These are phyloP conservation scores for Populus hybrid DNA, from an alignment of 441 rosid genomes.

Conservation along the genomic window DNA sequence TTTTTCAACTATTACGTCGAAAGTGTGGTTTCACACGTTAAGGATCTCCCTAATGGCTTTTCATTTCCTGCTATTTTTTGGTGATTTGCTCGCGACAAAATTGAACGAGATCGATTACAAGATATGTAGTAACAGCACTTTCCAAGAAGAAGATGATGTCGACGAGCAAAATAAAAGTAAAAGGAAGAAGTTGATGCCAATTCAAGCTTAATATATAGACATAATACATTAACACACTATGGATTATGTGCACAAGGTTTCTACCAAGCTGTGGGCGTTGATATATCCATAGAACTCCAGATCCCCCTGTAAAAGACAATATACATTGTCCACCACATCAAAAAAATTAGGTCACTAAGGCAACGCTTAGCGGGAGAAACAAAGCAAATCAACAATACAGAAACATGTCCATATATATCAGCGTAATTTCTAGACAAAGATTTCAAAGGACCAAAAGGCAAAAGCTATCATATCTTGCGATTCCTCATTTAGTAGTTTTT, in stretches of 20 bases:
- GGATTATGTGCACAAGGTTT: not conserved
- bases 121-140: not conserved
- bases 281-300: no score
- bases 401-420: not conserved
- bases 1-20: not conserved
- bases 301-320: no score
- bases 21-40: not conserved
- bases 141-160: not conserved
- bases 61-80: not conserved
- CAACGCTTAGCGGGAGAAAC: not conserved
- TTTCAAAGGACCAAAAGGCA: not conserved
- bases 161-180: not conserved
- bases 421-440: not conserved
- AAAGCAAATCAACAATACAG: not conserved
- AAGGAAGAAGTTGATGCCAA: not conserved
- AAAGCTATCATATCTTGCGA: not conserved
- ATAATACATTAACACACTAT: not conserved
- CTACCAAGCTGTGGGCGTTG: conserved; percentile 1
- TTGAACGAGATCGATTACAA: not conserved
- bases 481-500: no score
- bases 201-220: not conserved
- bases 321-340: not conserved
- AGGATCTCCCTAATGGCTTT: not conserved
- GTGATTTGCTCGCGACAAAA: not conserved
- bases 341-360: not conserved